Conservation (phyloP, 768 basidiomycete genomes). For the Kwoniella bestiolae region DNA sequence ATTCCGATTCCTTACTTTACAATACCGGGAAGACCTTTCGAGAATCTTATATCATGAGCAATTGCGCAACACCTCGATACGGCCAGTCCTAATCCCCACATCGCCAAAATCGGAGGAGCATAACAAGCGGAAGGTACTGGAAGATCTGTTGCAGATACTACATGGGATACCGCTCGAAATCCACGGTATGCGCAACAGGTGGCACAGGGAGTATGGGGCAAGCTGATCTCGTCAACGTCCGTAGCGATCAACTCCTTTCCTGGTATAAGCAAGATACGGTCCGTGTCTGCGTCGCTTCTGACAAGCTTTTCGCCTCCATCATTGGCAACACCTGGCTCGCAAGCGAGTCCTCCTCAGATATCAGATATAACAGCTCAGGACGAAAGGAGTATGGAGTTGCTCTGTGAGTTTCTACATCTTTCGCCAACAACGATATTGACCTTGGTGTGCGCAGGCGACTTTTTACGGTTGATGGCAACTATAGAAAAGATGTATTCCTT, state of each 20-base stretch:
- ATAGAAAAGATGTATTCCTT: conserved; percentile 9
- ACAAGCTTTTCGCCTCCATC: conserved; percentile 4
- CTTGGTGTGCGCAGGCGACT: neutral
- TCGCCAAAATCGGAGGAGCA: conserved; percentile 6
- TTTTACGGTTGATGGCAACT: conserved; percentile 2
- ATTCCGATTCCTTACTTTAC: conserved; percentile 5
- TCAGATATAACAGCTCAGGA: neutral
- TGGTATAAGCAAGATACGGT: conserved; percentile 7
- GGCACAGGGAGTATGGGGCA: too few species aligned
- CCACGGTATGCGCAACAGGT: neutral
- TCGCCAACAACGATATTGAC: neutral
- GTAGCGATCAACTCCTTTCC: conserved; percentile 10
- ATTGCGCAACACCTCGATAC: neutral
- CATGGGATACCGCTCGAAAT: conserved; percentile 11
- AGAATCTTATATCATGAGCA: conserved; percentile 3
- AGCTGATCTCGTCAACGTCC: neutral
- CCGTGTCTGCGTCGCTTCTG: neutral
- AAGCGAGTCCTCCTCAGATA: neutral
- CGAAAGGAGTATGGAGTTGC: conserved; percentile 10
- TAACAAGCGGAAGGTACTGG: conserved; percentile 8
- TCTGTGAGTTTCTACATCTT: neutral
- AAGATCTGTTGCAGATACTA: conserved; percentile 7
- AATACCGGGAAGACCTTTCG: conserved; percentile 10
- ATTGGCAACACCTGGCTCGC: neutral
- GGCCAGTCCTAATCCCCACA: neutral